phyloP scores from a whole-genome alignment of 495 filamentous ascomycete genomes.

The Penicillium lagena region DNA sequence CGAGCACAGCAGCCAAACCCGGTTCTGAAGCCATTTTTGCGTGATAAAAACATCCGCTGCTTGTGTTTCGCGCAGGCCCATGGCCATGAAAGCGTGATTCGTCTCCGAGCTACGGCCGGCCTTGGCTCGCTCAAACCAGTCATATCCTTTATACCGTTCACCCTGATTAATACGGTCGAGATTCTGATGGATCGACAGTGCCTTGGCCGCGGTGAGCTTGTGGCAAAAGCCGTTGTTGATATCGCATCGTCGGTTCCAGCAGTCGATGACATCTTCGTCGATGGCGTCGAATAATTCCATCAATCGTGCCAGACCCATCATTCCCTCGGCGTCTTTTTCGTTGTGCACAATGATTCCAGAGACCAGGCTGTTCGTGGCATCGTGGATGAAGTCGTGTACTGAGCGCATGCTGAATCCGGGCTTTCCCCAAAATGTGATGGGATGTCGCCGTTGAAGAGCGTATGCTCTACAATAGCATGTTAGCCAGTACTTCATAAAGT shows the following conservation, averaged over 20 bases:
- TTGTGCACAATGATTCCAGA: constrained; percentile 40
- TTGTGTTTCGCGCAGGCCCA: constrained; percentile 59
- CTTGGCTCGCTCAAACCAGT: constrained; percentile 55
- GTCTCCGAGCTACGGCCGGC: constrained; percentile 10
- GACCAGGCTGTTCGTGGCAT: constrained; percentile 30
- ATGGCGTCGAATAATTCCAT: constrained; percentile 40
- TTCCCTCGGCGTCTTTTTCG: constrained; percentile 36
- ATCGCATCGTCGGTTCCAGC: constrained; percentile 36
- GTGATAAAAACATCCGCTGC: constrained; percentile 63
- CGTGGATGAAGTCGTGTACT: constrained; percentile 33
- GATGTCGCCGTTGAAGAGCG: constrained; percentile 56
- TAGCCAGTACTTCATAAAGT: background rate
- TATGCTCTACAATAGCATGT: constrained; percentile 47
- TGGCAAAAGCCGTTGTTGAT: constrained; percentile 26
- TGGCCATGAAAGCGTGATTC: constrained; percentile 31
- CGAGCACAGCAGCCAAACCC: constrained; percentile 65
- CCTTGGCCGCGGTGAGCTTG: constrained; percentile 28
- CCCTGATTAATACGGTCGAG: constrained; percentile 22
- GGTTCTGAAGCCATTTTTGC: constrained; percentile 80
- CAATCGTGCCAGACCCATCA: constrained; percentile 35
- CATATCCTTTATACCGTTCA: constrained; percentile 48
- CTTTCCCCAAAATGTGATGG: constrained; percentile 33
- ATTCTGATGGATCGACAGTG: constrained; percentile 28
- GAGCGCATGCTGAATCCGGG: constrained; percentile 31
- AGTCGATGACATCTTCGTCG: constrained; percentile 36